A percentile compares a stretch with the other conserved stretches of the same genome.
These are phyloP conservation scores for Fusarium miscanthi DNA, from an alignment of 2,329 filamentous ascomycete species.

Conservation along the genomic window DNA sequence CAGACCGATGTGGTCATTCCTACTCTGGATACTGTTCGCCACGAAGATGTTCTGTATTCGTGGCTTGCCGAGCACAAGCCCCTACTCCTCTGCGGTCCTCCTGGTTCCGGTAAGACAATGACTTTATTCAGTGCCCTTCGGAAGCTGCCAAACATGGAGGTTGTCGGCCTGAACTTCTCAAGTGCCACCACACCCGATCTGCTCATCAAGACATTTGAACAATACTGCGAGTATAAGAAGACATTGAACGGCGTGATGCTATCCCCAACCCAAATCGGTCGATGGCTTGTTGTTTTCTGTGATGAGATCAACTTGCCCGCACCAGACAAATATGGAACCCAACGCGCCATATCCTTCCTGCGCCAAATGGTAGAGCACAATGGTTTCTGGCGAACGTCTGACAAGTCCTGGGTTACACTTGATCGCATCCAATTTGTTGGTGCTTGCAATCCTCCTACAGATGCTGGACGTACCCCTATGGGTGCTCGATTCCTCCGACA, in stretches of 20 bases:
- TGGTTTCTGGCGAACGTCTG: slow-evolving; percentile 97
- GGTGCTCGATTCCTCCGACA: slow-evolving; percentile 94
- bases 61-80: slow-evolving; percentile 99
- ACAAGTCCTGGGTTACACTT: slow-evolving; percentile 97
- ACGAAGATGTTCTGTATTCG: slow-evolving; percentile 99
- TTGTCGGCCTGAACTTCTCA: slow-evolving; percentile 98
- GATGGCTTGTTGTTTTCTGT: slow-evolving; percentile 98
- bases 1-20: slow-evolving; percentile 99
- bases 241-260: slow-evolving; percentile 95
- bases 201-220: slow-evolving; percentile 98
- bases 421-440: slow-evolving; percentile 99
- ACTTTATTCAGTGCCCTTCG: slow-evolving; percentile 97
- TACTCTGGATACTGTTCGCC: slow-evolving; percentile 94
- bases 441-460: slow-evolving; percentile 97
- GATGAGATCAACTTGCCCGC: slow-evolving; percentile 99
- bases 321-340: slow-evolving; percentile 96
- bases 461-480: slow-evolving; percentile 94
- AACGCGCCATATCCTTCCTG: slow-evolving; percentile 96
- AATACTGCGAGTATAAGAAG: slow-evolving; percentile 99
- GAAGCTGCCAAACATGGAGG: slow-evolving; percentile 98
- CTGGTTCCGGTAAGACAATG: slow-evolving; percentile 99
- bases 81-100: slow-evolving; percentile 93
- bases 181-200: slow-evolving; percentile 98
- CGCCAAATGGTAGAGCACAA: slow-evolving; percentile 98
- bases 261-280: slow-evolving; percentile 94